Base-by-base conservation (phyloP, 129 eudicot species). In the Helichrysum umbraculigerum region DNA sequence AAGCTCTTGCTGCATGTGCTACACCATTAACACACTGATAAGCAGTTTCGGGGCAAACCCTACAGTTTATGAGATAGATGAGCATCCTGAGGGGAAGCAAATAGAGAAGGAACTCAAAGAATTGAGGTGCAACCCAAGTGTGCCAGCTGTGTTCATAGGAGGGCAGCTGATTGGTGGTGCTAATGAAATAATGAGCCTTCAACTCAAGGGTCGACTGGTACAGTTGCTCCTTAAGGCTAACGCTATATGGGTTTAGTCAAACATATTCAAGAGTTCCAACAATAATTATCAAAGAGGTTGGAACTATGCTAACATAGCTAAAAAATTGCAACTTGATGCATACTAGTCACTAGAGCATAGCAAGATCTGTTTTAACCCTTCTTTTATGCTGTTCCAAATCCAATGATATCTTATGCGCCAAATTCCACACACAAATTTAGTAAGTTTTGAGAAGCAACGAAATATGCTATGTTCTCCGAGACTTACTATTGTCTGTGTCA, bases 111-210 rank as follows among this genome's bases (percentile, higher is more conserved):
- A 81, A 34, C 86, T 88, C 54, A 79, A 29, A 78, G 83, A 73
- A 39, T 68, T 88, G 33, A 89, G 92, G 66, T 63, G 77, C 74
- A 81, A 83, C 79, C 92, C 92, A 37, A 83, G 88, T 66, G 84
- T 83, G 3, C 97, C 97, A 66, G 94, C 88, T 42, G 93, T 91
- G 59, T 88, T 86, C 83, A 86, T 91, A 10, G 93, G 90, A 30
- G 79, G 83, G 57, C 47, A 83, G 71, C 81, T 84, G 30, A 79
- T 91, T 42, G 98, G 98, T 52, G 98, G 98, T 44, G 75, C 98
- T 41, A 83, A 92, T 81, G 92, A 89, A 73, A 68, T 90, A 75
- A 85, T 90, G 87, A 86, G 93, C 84, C 93, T 91, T 66, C 94
- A 91, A 76, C 84, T 91, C 3, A 79, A 86, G 70, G 96, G 87